Percentiles rank a stretch among this genome's conserved stretches.
These are phyloP conservation scores for Paracamarosporium sp. DNA, from an alignment of 2,329 filamentous ascomycete species.

Conservation along the genomic window DNA sequence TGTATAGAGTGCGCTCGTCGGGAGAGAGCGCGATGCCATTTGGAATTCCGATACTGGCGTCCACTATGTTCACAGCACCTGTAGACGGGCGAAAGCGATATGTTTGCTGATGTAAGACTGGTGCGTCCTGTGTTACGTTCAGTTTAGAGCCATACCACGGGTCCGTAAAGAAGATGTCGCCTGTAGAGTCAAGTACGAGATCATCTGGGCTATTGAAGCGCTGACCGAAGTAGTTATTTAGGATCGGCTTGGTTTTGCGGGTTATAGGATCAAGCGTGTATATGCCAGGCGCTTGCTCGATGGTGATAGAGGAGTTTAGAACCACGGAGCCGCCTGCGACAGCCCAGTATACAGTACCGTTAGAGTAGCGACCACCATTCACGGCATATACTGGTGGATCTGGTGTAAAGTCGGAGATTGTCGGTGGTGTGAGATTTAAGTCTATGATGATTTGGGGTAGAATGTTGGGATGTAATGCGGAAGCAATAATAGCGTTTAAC, in stretches of 20 bases:
- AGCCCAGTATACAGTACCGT: background rate
- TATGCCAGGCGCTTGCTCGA: background rate
- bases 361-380: background rate
- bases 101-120: background rate
- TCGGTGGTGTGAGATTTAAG: background rate
- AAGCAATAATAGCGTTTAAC: constrained; percentile 10
- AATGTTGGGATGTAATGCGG: background rate
- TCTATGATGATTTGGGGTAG: background rate
- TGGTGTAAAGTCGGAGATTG: background rate
- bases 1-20: constrained; percentile 3
- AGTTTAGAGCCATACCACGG: background rate
- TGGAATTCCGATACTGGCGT: background rate
- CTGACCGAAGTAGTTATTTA: constrained; percentile 1
- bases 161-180: background rate
- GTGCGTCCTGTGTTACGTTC: background rate
- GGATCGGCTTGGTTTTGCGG: background rate
- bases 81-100: constrained; percentile 2
- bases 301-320: background rate
- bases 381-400: background rate
- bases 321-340: background rate
- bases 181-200: background rate
- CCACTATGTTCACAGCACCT: background rate
- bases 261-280: background rate
- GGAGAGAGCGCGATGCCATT: constrained; percentile 2
- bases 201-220: background rate